Percentiles rank a stretch among this genome's conserved stretches.
These are phyloP conservation scores for Tolypocladium tropicale DNA, from an alignment of 2,329 filamentous ascomycete species.

Conservation along the genomic window DNA sequence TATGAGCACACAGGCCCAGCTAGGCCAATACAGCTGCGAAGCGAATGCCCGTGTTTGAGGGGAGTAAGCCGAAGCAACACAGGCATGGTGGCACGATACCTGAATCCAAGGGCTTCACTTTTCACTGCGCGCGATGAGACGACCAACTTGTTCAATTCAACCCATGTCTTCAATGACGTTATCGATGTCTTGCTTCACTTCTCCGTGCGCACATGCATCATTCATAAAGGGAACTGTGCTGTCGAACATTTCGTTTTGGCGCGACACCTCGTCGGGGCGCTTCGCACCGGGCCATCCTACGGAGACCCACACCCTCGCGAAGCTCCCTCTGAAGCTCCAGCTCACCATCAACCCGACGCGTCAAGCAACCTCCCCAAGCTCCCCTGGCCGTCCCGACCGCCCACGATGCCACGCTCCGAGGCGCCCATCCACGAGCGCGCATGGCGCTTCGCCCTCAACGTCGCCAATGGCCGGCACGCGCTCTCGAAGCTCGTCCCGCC, in stretches of 20 bases:
- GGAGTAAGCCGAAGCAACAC: neutral
- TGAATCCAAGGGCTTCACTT: neutral
- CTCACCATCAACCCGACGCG: neutral
- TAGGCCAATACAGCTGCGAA: neutral
- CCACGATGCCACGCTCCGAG: conserved; percentile 16
- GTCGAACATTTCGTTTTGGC: too few species aligned
- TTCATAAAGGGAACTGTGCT: too few species aligned
- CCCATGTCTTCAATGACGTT: too few species aligned
- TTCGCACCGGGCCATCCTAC: neutral
- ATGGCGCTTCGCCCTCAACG: conserved; percentile 24
- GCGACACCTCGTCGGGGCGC: neutral
- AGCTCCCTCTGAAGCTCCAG: neutral
- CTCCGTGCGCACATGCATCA: too few species aligned
- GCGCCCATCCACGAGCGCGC: conserved; percentile 15
- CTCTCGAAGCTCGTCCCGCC: conserved; percentile 43
- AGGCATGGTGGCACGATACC: neutral
- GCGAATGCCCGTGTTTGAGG: neutral
- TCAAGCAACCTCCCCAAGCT: neutral
- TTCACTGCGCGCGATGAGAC: neutral
- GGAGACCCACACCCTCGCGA: neutral
- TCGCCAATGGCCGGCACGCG: conserved; percentile 37
- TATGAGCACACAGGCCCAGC: neutral
- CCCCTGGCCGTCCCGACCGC: neutral
- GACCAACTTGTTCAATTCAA: too few species aligned
- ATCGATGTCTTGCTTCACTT: too few species aligned